Evolutionary conservation across 345 rosid species (phyloP).

Genomic region (Brassica carinata): DNA sequence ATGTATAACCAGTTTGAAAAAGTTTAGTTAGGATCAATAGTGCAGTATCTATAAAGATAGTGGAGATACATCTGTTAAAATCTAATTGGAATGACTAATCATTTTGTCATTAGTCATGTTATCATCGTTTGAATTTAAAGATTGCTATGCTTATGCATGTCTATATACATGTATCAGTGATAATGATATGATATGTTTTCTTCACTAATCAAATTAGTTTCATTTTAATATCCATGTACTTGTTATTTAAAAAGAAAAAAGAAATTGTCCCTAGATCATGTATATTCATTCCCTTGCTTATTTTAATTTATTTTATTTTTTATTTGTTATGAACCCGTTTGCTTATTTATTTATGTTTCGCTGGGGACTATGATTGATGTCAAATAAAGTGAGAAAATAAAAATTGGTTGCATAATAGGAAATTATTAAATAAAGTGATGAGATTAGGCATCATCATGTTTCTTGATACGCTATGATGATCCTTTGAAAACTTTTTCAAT

Average conservation of each 20-base stretch:
- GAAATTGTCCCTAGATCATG: not conserved
- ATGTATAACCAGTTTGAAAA: constrained; percentile 1
- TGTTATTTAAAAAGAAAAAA: not conserved
- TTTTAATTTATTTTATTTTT: too few relatives aligned
- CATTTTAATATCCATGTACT: not conserved
- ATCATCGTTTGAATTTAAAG: not conserved
- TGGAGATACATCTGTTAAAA: constrained; percentile 14
- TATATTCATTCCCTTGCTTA: not conserved
- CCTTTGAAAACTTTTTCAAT: constrained; percentile 41
- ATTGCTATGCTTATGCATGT: constrained; percentile 2
- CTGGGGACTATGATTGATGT: constrained; percentile 28
- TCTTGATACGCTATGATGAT: constrained; percentile 38
- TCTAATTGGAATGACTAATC: constrained; percentile 26
- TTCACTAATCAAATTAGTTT: not conserved
- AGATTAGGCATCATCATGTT: constrained; percentile 40
- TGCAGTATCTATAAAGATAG: constrained; percentile 13
- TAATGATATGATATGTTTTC: not conserved
- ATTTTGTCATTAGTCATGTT: not conserved
- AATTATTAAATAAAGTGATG: constrained; percentile 34
- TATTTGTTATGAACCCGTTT: not conserved
- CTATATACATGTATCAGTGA: not conserved
- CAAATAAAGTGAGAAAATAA: constrained; percentile 24
- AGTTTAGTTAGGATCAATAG: not conserved
- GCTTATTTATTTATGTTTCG: not conserved
- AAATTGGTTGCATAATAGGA: constrained; percentile 1